A percentile compares a stretch with the other conserved stretches of the same genome.
phyloP scores from a whole-genome alignment of 2,329 filamentous ascomycete genomes.

The Paramyrothecium roridum region DNA sequence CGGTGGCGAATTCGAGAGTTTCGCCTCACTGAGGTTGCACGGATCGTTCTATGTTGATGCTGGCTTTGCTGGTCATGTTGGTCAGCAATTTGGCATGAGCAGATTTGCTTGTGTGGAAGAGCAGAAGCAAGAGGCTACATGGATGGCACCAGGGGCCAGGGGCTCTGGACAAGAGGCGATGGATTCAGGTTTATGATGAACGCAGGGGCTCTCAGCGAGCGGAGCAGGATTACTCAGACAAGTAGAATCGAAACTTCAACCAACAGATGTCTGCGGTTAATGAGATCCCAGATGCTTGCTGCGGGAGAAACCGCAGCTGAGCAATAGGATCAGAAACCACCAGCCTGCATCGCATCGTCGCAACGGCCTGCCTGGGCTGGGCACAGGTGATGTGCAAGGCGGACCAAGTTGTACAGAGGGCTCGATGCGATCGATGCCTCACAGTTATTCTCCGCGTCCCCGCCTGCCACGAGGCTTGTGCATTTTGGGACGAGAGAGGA shows the following conservation, averaged over 20 bases:
- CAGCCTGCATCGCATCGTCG: background rate
- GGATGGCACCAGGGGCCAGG: background rate
- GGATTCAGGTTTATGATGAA: background rate
- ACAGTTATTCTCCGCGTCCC: background rate
- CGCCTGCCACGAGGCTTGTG: background rate
- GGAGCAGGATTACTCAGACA: no score
- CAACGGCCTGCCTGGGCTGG: background rate
- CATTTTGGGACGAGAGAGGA: background rate
- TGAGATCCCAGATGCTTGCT: no score
- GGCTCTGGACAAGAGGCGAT: background rate
- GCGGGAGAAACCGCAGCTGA: no score
- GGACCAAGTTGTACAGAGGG: background rate
- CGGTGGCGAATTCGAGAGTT: background rate
- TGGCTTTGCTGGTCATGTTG: background rate
- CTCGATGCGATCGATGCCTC: background rate
- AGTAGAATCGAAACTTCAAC: no score
- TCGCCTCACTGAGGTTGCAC: background rate
- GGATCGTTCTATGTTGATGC: background rate
- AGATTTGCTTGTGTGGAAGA: background rate
- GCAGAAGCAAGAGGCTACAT: background rate
- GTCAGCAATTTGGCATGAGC: background rate
- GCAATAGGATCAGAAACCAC: no score
- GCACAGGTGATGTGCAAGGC: background rate
- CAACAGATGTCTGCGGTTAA: no score
- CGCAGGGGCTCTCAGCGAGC: background rate